Evolutionary conservation across 2,329 filamentous ascomycete species (phyloP).

Genomic region (Sporothrix dimorphospora): DNA sequence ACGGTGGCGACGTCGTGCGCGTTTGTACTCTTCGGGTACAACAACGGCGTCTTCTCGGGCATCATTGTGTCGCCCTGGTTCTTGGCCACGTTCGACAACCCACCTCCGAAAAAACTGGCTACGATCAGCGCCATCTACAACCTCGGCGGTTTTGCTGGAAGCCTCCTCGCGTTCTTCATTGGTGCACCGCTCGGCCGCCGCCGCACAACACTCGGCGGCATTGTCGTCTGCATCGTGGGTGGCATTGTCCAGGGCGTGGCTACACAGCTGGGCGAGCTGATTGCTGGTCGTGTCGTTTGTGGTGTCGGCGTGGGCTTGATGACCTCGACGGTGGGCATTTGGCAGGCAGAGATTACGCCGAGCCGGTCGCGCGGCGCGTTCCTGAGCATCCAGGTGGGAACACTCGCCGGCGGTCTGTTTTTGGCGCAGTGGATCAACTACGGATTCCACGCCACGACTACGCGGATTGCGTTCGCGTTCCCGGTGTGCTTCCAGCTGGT

Average conservation of each 20-base stretch:
- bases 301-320: constrained; percentile 20
- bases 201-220: constrained; percentile 14
- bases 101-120: background rate
- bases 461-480: constrained; percentile 7
- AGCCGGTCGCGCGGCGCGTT: constrained; percentile 12
- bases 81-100: constrained; percentile 14
- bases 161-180: constrained; percentile 5
- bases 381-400: constrained; percentile 13
- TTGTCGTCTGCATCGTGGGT: background rate
- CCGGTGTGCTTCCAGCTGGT: constrained; percentile 19
- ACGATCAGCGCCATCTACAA: constrained; percentile 25
- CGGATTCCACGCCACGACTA: constrained; percentile 11
- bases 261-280: constrained; percentile 2
- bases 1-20: constrained; percentile 24
- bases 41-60: constrained; percentile 23
- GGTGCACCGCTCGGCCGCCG: constrained; percentile 20
- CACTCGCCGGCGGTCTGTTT: background rate
- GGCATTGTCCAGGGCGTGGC: constrained; percentile 11
- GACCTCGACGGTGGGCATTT: constrained; percentile 19
- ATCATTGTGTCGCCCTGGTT: constrained; percentile 18
- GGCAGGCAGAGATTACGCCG: constrained; percentile 20
- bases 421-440: constrained; percentile 26
- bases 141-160: constrained; percentile 12
- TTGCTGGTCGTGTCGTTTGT: constrained; percentile 19
- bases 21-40: constrained; percentile 23